phyloP scores from a whole-genome alignment of 805 yeast genomes.

The Lachancea kluyveri region DNA sequence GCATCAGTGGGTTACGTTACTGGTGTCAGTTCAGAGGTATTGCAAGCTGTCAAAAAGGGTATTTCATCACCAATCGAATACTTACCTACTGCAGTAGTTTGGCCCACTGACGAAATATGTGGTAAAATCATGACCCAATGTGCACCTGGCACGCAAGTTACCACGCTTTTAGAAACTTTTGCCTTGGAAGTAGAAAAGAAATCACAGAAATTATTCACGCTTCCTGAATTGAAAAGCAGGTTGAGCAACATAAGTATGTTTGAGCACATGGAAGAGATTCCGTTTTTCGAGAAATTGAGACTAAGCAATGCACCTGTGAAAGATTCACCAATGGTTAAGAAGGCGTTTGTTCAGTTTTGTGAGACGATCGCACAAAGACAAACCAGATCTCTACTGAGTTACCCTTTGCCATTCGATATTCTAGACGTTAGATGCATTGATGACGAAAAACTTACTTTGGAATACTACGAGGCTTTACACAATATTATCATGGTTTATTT shows the following conservation, averaged over 20 bases:
- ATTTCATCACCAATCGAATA: conserved; percentile 47
- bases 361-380: conserved; percentile 48
- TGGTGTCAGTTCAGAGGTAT: conserved; percentile 40
- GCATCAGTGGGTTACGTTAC: conserved; percentile 45
- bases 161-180: conserved; percentile 43
- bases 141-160: conserved; percentile 43
- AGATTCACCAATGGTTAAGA: conserved; percentile 32
- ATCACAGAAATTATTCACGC: conserved; percentile 19
- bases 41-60: conserved; percentile 39
- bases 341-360: conserved; percentile 43
- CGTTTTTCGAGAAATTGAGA: conserved; percentile 51
- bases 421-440: conserved; percentile 22
- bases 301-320: conserved; percentile 61
- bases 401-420: conserved; percentile 28
- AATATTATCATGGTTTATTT: conserved; percentile 59
- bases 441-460: conserved; percentile 22
- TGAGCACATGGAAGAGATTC: conserved; percentile 35
- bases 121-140: conserved; percentile 56
- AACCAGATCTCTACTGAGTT: conserved; percentile 53
- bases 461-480: conserved; percentile 55
- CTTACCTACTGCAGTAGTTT: conserved; percentile 57
- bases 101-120: conserved; percentile 78
- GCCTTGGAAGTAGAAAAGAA: conserved; percentile 24
- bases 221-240: conserved; percentile 29
- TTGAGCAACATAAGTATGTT: conserved; percentile 39